Conservation (phyloP, 768 basidiomycete species). For the Hemileccinum impolitum region DNA sequence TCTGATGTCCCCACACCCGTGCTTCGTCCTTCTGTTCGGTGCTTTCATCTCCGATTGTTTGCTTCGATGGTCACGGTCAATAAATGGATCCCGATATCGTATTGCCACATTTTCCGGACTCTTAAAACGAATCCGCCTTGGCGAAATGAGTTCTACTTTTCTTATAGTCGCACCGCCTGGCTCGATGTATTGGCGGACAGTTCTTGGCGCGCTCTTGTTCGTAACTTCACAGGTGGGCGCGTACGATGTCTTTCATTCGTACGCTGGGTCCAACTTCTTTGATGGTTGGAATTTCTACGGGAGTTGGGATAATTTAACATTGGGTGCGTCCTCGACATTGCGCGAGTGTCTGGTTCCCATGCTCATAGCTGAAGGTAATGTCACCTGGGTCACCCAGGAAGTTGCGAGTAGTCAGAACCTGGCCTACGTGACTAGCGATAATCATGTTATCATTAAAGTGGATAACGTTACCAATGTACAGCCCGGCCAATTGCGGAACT, state of each 20-base stretch:
- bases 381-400: conserved; percentile 51
- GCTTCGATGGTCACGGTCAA: not conserved
- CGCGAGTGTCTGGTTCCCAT: not conserved
- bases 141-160: not conserved
- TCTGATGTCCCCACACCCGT: not conserved
- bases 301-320: conserved; percentile 44
- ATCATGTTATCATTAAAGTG: conserved; percentile 69
- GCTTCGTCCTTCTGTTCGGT: not conserved
- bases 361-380: conserved; percentile 46
- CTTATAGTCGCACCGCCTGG: not conserved
- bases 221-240: conserved; percentile 6
- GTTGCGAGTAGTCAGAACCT: conserved; percentile 48
- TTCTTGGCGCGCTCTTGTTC: not conserved
- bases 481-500: conserved; percentile 50
- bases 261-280: conserved; percentile 52
- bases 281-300: conserved; percentile 55
- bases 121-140: conserved; percentile 5
- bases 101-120: not conserved
- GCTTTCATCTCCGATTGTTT: not conserved
- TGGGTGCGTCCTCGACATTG: conserved; percentile 28
- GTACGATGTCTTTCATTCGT: conserved; percentile 41
- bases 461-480: conserved; percentile 63
- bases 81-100: not conserved
- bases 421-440: conserved; percentile 56
- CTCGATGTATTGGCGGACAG: conserved; percentile 13